Base-by-base conservation (phyloP, 768 basidiomycete genomes). In the Hericium rajendrae region DNA sequence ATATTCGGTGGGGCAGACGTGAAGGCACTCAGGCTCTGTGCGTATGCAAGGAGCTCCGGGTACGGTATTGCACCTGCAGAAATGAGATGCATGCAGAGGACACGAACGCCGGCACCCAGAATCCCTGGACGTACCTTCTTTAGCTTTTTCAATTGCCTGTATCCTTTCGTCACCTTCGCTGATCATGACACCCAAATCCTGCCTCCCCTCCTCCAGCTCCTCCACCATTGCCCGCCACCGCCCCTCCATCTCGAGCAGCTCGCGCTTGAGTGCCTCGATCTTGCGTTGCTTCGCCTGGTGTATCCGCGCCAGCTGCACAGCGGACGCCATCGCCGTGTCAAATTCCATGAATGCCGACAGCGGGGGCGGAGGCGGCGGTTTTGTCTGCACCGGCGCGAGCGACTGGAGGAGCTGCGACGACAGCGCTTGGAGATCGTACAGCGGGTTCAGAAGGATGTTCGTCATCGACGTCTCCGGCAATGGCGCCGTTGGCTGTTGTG, bases 1-100 rank as follows among this genome's bases (percentile, higher is more conserved):
- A 91, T 86, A 65, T 89, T 90, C 10, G 91, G 91, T 8, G 91
- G 91, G 10, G 90, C 91, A 38, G 91, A 91, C 5, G 91, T 91
- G 70, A 91, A 93, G 13, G 87, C 81, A 60, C 88, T 87, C 55
- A 93, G 76, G 60, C 85, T 88, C 65, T 91, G 88, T 2, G 91
- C 91, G 69, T 93, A 92, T 2, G 86, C 81, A 59, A 93, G 76
- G 11, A 93, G 75, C 64, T 91, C 88, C 3, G 88, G 86, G 66
- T 91, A 91, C 3, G 88, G 86, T 57, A 92, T 84, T 11, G 90
- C 76, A 8, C 82, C 90, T 93, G 57, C 16, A 24, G 50, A 28
- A 15, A 38, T 5, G 28, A 28, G 4, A 6, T 2, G 6, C 6
- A 39, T 4, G 15, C 26, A 46, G 20, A 9, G 51, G 24, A 55